These are phyloP conservation scores for Ephemerocybe angulata DNA, from an alignment of 768 basidiomycete species.

Conservation along the genomic window DNA sequence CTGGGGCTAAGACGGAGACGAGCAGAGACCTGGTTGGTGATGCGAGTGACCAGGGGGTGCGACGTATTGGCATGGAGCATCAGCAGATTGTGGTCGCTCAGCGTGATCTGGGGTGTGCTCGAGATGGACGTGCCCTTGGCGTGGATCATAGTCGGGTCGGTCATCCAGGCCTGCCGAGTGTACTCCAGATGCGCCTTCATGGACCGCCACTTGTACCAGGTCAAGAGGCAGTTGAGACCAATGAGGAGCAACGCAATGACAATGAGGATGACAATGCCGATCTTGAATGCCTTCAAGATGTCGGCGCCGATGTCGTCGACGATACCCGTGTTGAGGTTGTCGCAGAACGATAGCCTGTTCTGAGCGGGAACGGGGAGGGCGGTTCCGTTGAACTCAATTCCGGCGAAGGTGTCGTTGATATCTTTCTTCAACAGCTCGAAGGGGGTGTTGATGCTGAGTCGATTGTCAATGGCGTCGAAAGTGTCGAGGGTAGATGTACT, in stretches of 20 bases:
- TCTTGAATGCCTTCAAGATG: constrained; percentile 74
- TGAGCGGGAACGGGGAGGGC: constrained; percentile 73
- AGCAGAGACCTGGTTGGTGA: constrained; percentile 51
- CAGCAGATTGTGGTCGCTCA: constrained; percentile 76
- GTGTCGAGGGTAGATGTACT: constrained; percentile 24
- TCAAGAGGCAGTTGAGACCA: constrained; percentile 67
- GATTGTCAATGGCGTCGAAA: constrained; percentile 8
- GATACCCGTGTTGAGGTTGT: constrained; percentile 72
- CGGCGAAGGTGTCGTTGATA: constrained; percentile 81
- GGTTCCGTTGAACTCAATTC: constrained; percentile 68
- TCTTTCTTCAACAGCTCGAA: constrained; percentile 86
- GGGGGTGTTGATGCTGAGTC: constrained; percentile 68
- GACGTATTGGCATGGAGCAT: constrained; percentile 63
- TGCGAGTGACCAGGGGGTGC: constrained; percentile 71
- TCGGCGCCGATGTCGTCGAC: constrained; percentile 82
- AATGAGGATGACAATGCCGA: constrained; percentile 73
- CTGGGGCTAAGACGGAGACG: constrained; percentile 53
- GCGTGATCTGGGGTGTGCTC: constrained; percentile 48
- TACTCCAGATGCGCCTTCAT: constrained; percentile 61
- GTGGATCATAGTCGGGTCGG: constrained; percentile 64
- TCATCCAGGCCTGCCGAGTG: constrained; percentile 73
- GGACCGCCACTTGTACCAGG: constrained; percentile 86
- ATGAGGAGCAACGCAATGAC: constrained; percentile 70
- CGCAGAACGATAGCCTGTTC: constrained; percentile 71
- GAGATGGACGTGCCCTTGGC: constrained; percentile 25